Evolutionary conservation across 306 rosid species (phyloP), one percentile per base, ranked within the genome.

Genomic region (Medicago lupulina): DNA sequence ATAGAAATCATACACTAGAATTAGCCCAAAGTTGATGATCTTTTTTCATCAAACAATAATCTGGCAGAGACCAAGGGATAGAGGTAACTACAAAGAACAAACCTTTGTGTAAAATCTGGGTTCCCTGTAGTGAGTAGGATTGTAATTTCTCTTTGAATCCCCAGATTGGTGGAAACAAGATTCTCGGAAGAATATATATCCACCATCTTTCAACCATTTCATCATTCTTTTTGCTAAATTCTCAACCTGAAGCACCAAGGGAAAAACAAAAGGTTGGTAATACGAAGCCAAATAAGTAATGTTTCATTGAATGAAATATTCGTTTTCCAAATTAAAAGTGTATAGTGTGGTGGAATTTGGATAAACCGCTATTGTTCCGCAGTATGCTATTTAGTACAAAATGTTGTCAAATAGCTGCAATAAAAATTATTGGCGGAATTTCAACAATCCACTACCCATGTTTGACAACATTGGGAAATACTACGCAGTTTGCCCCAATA

Each of bases 101-200:
- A 92, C 98, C 97, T 86, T 95, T 23, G 97, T 92, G 84, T 95
- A 95, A 81, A 84, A 92, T 71, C 97, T 85, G 54, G 99, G 99
- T 69, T 92, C 93, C 82, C 99, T 85, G 78, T 95, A 95, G 84
- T 95, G 99, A 80, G 97, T 95, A 51, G 97, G 99, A 85, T 95
- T 95, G 83, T 84, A 86, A 70, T 92, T 89, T 76, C 99, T 82
- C 87, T 95, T 92, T 1, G 92, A 89, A 77, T 95, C 99, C 64
- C 99, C 99, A 36, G 99, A 95, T 85, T 89, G 99, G 74, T 95
- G 99, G 83, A 90, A 95, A 83, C 97, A 95, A 77, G 99, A 95
- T 75, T 95, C 99, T 76, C 99, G 83, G 54, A 95, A 95, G 85
- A 92, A 95, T 81, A 95, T 83, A 70, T 78, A 80, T 15, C 99